phyloP scores from a whole-genome alignment of 1,284 basidiomycete genomes.

The Apiotrichum akiyoshidainum region DNA sequence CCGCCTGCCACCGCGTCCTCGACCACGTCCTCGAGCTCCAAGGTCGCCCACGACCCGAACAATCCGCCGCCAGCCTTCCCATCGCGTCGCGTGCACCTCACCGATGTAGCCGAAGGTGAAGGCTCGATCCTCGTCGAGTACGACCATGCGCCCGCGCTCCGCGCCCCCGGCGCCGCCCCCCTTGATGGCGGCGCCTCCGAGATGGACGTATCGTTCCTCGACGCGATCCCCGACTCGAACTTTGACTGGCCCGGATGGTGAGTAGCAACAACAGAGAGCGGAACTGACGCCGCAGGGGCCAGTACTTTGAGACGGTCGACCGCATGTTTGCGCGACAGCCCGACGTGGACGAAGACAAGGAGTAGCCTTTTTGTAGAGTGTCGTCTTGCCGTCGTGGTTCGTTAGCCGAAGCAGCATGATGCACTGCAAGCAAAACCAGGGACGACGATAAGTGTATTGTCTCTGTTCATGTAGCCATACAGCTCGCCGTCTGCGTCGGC shows the following conservation, averaged over 20 bases:
- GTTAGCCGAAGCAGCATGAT: too few species aligned
- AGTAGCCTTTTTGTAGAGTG: too few species aligned
- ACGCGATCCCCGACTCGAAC: constrained; percentile 76
- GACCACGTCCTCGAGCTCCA: constrained; percentile 11
- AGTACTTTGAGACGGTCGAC: constrained; percentile 24
- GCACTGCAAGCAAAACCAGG: too few species aligned
- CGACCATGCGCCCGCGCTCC: constrained; percentile 8
- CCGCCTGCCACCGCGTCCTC: constrained; percentile 20
- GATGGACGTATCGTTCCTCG: constrained; percentile 67
- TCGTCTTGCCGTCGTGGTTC: too few species aligned
- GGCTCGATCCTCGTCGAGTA: constrained; percentile 14
- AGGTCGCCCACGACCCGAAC: constrained; percentile 8
- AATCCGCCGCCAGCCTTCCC: constrained; percentile 5
- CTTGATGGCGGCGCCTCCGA: constrained; percentile 13
- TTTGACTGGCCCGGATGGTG: constrained; percentile 67
- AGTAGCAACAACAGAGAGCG: neutral
- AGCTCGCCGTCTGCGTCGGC: too few species aligned
- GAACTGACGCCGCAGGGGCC: constrained; percentile 7
- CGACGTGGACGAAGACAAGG: too few species aligned
- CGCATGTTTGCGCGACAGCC: constrained; percentile 8
- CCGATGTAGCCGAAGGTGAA: constrained; percentile 9
- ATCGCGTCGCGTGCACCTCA: constrained; percentile 9
- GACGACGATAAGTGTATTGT: too few species aligned
- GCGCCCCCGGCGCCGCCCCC: constrained; percentile 2
- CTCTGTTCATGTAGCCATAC: too few species aligned